Percentiles rank a stretch among this genome's conserved stretches.
phyloP scores from a whole-genome alignment of 177 flowering plant species.

The Tripterygium wilfordii region DNA sequence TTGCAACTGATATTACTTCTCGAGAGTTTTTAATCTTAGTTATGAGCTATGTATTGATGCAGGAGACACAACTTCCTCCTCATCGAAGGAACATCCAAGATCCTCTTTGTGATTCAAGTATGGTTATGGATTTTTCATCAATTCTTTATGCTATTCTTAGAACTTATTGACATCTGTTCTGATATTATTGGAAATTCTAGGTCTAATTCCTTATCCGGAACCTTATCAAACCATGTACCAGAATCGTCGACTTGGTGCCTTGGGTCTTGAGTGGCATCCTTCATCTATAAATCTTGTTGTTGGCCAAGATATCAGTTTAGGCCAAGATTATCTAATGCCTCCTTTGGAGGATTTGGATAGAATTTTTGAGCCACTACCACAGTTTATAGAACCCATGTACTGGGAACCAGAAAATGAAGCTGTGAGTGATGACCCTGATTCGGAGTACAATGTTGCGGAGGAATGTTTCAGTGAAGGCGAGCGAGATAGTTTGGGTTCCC shows the following conservation, averaged over 20 bases:
- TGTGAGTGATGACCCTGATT: constrained; percentile 54
- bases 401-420: constrained; percentile 72
- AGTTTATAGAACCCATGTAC: constrained; percentile 50
- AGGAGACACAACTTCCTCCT: constrained; percentile 94
- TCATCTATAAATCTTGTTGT: constrained; percentile 61
- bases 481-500: constrained; percentile 40
- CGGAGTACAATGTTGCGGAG: constrained; percentile 58
- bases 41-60: constrained; percentile 13
- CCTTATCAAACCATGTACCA: constrained; percentile 92
- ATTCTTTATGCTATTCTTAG: constrained; percentile 1
- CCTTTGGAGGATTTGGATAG: constrained; percentile 71
- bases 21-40: background rate
- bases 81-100: constrained; percentile 87
- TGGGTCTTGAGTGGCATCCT: constrained; percentile 89
- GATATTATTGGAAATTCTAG: constrained; percentile 28
- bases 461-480: constrained; percentile 51
- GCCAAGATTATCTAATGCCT: constrained; percentile 63
- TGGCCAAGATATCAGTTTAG: constrained; percentile 65
- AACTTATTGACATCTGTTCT: background rate
- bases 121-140: constrained; percentile 6
- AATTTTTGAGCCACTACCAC: constrained; percentile 56
- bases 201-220: constrained; percentile 92
- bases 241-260: constrained; percentile 74
- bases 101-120: constrained; percentile 89
- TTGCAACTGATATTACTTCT: background rate